A percentile compares a stretch with the other conserved stretches of the same genome.
phyloP scores from a whole-genome alignment of 805 yeast genomes.

The Spathaspora girioi region DNA sequence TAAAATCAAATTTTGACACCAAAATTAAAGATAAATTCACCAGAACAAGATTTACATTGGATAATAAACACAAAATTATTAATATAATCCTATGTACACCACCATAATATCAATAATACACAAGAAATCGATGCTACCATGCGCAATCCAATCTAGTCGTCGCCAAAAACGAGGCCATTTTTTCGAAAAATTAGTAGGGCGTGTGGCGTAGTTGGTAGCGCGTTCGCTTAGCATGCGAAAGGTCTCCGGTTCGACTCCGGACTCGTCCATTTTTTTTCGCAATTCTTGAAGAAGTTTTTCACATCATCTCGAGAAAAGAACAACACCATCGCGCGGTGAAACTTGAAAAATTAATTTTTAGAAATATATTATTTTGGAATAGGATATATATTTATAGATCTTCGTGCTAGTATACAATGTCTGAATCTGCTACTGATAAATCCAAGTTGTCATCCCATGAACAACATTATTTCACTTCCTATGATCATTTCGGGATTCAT shows the following conservation, averaged over 20 bases:
- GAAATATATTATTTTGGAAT: background rate
- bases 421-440: conserved; percentile 63
- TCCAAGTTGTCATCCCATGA: conserved; percentile 63
- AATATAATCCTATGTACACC: no score
- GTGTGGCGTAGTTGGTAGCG: conserved; percentile 8
- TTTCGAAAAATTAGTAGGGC: conserved; percentile 2
- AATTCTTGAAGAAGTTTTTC: background rate
- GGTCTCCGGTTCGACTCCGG: conserved; percentile 9
- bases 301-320: background rate
- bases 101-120: no score
- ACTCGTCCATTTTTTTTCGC: conserved; percentile 4
- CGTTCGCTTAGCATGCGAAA: conserved; percentile 10
- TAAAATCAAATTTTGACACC: no score
- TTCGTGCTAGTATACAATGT: conserved; percentile 4
- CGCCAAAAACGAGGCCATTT: background rate
- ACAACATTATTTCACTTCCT: conserved; percentile 92
- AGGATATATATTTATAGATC: background rate
- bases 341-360: background rate
- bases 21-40: no score
- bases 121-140: background rate
- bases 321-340: conserved; percentile 1
- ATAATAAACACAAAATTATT: no score
- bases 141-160: background rate
- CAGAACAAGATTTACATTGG: no score
- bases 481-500: conserved; percentile 96